Evolutionary conservation across 257 asterid genomes (phyloP).

Genomic region (Salvia splendens): DNA sequence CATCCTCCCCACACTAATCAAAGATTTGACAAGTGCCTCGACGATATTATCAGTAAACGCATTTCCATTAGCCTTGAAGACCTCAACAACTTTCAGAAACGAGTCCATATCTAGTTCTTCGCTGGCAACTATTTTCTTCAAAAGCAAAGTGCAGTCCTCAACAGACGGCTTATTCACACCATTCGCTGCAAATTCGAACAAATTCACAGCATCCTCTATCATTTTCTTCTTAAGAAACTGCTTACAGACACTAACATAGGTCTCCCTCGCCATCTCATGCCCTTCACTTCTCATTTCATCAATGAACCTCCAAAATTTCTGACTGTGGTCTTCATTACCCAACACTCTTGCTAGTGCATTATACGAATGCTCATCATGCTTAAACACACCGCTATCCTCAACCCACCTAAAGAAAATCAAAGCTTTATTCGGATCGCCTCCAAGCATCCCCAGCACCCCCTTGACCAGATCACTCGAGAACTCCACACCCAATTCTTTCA

Average conservation of each 20-base stretch:
- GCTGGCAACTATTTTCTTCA: conserved; percentile 72
- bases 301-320: conserved; percentile 70
- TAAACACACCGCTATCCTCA: conserved; percentile 65
- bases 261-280: conserved; percentile 58
- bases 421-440: conserved; percentile 56
- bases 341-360: conserved; percentile 61
- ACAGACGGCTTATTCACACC: conserved; percentile 63
- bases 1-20: conserved; percentile 70
- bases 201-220: conserved; percentile 72
- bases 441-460: conserved; percentile 51
- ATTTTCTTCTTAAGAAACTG: conserved; percentile 54
- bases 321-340: conserved; percentile 49
- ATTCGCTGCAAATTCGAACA: conserved; percentile 72
- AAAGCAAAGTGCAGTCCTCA: conserved; percentile 64
- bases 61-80: conserved; percentile 60
- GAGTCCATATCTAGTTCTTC: conserved; percentile 70
- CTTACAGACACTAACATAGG: conserved; percentile 45
- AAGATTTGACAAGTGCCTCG: conserved; percentile 64
- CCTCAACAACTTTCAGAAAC: conserved; percentile 55
- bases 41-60: conserved; percentile 49
- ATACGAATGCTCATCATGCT: conserved; percentile 54
- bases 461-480: conserved; percentile 60
- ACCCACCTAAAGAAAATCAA: conserved; percentile 86
- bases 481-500: conserved; percentile 51
- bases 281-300: conserved; percentile 72